Evolutionary conservation across 2,329 filamentous ascomycete genomes (phyloP), one percentile per base, ranked within the genome.

Genomic region (Cladosporium halotolerans): DNA sequence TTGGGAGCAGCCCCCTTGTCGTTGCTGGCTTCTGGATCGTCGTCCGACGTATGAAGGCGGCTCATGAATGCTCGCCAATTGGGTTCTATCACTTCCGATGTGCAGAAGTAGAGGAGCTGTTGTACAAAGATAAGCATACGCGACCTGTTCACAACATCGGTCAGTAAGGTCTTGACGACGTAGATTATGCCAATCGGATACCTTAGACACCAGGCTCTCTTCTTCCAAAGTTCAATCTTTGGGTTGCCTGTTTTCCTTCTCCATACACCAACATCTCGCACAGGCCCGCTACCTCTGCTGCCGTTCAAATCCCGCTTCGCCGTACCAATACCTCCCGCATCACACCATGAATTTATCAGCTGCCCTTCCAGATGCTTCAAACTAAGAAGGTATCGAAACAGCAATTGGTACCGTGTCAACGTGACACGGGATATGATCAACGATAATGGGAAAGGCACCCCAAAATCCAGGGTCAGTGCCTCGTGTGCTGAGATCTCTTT

Each of bases 111-210:
- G 5, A 96, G 80, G 36, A 97, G 77, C 68, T 99, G 93, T 70
- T 99, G 93, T 2, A 97, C 89, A 66, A 97, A 99, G 8, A 96
- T 89, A 8, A 97, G 78, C 93, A 99, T 99, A 45, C 93, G 83
- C 5, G 52, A 54, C 19, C 50, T 53, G 28, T n/a, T n/a, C 13
- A 4, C 14, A 9, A 23, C 7, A 39, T 4, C 8, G 13, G 39
- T 53, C 23, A 53, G 43, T 31, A 46, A 2, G 18, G 46, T 28
- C 16, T 18, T 18, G 16, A 18, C 45, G 10, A 2, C 7, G 5
- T 23, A 4, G 5, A 3, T 18, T 2, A 18, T 18, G 16, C 16
- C 16, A 18, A 18, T 18, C 16, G 2, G 16, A 18, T 18, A 89
- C 33, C 93, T 82, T 54, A 99, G 73, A 2, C 89, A 96, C 85